Base-by-base conservation (phyloP, 2,329 filamentous ascomycete species). In the Aspergillus uvarum region DNA sequence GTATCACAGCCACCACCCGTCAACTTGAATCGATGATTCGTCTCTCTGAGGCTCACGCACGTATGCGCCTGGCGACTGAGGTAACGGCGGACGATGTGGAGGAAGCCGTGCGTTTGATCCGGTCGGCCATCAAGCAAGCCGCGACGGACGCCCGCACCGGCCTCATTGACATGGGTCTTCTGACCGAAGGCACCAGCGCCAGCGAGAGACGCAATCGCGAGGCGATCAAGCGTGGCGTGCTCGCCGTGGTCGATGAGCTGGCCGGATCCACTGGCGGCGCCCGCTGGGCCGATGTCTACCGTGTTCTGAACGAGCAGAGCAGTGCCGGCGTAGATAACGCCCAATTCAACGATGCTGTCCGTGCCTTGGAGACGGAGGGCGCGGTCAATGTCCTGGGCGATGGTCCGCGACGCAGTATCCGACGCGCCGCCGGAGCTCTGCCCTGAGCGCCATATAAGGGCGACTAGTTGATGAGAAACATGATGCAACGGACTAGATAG, bases 11-110 rank as follows among this genome's bases (percentile, higher is more conserved):
- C 47, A 99, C 95, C 3, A 99, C 96, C 0, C 87, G 95, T 73
- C 95, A 99, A 78, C 84, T 99, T 5, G 96, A 99, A 79, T 95
- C 90, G 50, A 99, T 99, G 96, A 98, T 99, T 73, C 94, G 95
- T 63, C 89, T 99, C 3, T 81, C 93, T 1, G 95, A 99, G 80
- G 95, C 93, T 0, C 96, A 99, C 77, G 96, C 95, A 53, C 97
- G 97, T 77, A 99, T 99, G 96, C 90, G 95, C 4, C 85, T 99
- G 5, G 86, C 89, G 0, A 75, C 82, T 2, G 85, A 82, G 14
- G 95, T 99, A 47, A 92, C 90, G 0, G 86, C 84, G 29, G 84
- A 85, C 52, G 96, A 99, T 70, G 96, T 99, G 5, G 80, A 87
- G 53, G 95, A 99, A 79, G 93, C 95, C 0, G 91, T 96, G 51